Percentiles rank a stretch among this genome's conserved stretches.
These are phyloP conservation scores for Sporothrix euskadiensis DNA, from an alignment of 2,329 filamentous ascomycete species.

Conservation along the genomic window DNA sequence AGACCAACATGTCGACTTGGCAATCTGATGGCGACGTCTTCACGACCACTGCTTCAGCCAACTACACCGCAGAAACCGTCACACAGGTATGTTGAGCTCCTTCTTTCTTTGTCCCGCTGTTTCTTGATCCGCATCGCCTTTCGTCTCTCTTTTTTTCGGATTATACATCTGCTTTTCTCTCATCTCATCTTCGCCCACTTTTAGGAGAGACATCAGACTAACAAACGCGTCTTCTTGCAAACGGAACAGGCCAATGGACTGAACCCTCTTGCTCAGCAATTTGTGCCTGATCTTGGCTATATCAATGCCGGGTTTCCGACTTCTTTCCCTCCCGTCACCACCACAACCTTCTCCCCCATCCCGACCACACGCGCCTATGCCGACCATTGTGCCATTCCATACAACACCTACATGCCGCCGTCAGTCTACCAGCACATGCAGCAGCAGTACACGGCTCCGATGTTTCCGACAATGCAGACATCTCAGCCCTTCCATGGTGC, in stretches of 20 bases:
- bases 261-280: not conserved
- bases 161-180: not conserved
- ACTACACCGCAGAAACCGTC: not conserved
- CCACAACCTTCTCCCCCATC: not conserved
- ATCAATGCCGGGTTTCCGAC: not conserved
- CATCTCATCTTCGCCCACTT: not conserved
- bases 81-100: not conserved
- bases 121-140: not conserved
- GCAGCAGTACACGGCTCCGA: not conserved
- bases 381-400: not conserved
- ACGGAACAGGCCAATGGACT: not conserved
- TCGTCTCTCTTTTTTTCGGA: not conserved
- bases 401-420: not conserved
- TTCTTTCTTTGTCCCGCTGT: not conserved
- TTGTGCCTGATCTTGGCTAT: not conserved
- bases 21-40: not conserved
- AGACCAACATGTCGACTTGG: not conserved
- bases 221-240: constrained; percentile 8
- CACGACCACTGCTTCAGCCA: not conserved
- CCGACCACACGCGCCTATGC: not conserved
- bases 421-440: not conserved
- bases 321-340: not conserved
- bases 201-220: not conserved
- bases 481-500: not conserved
- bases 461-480: not conserved